Conservation (phyloP, 306 rosid genomes). For the Quercus wislizeni region DNA sequence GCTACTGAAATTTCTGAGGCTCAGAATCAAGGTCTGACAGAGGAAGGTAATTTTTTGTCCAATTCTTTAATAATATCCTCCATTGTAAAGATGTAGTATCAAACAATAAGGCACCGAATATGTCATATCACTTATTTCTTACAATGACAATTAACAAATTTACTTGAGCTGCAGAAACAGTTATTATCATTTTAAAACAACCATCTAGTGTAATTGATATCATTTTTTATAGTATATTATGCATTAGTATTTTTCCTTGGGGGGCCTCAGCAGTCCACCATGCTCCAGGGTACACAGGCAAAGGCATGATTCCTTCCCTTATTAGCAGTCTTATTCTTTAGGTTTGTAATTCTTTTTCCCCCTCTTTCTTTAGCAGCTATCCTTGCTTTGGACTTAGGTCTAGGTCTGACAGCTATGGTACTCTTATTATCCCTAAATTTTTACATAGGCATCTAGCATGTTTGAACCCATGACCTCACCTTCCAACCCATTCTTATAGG, state of each 20-base stretch:
- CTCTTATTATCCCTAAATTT: neutral
- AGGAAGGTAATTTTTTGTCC: neutral
- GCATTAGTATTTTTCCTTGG: neutral
- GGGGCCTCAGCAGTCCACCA: no score
- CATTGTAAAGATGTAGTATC: neutral
- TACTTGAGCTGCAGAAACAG: neutral
- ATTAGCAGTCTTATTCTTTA: no score
- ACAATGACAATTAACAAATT: neutral
- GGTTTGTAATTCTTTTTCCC: no score
- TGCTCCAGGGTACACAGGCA: no score
- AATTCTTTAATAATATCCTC: neutral
- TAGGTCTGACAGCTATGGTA: neutral
- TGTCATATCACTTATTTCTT: neutral
- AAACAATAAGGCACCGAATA: neutral
- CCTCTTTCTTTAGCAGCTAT: no score
- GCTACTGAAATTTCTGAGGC: neutral
- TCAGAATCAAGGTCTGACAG: neutral
- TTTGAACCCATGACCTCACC: neutral
- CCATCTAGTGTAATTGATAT: neutral
- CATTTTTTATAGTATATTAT: neutral
- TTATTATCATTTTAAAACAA: neutral
- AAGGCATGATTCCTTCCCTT: no score
- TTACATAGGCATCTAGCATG: neutral
- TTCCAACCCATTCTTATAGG: neutral
- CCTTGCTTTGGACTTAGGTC: no score